A percentile compares a stretch with the other conserved stretches of the same genome.
Conservation (phyloP, 2,329 filamentous ascomycete species). For the Pestalotiopsis sp. region DNA sequence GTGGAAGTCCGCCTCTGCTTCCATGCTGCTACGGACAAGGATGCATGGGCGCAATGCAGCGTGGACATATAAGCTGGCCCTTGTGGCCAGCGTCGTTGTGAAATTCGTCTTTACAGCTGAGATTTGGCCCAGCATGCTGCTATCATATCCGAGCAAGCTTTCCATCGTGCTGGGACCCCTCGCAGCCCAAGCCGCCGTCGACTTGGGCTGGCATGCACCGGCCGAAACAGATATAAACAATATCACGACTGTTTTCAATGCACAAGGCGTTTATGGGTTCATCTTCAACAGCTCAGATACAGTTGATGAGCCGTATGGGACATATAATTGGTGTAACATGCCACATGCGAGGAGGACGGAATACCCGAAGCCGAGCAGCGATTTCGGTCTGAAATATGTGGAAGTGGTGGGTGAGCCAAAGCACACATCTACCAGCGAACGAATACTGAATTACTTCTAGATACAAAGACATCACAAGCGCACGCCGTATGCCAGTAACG, state of each 20-base stretch:
- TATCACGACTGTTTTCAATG: constrained; percentile 57
- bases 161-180: not conserved
- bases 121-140: not conserved
- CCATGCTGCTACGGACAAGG: not conserved
- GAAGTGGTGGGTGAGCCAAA: constrained; percentile 53
- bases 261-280: constrained; percentile 71
- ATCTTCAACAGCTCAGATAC: constrained; percentile 69
- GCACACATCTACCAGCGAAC: not conserved
- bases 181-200: constrained; percentile 25
- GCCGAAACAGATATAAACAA: constrained; percentile 61
- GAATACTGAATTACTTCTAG: not conserved
- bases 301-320: constrained; percentile 58
- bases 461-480: constrained; percentile 86
- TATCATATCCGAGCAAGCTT: not conserved
- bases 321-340: constrained; percentile 88
- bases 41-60: constrained; percentile 3
- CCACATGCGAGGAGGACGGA: constrained; percentile 73
- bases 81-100: not conserved
- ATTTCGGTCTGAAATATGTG: constrained; percentile 73
- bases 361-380: constrained; percentile 57
- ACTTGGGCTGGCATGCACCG: constrained; percentile 62
- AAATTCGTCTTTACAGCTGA: not conserved
- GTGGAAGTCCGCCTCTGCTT: not conserved
- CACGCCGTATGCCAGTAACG: constrained; percentile 77
- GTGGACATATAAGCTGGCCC: not conserved